Evolutionary conservation across 2,329 filamentous ascomycete genomes (phyloP).

Genomic region (Colletotrichum spinosum): DNA sequence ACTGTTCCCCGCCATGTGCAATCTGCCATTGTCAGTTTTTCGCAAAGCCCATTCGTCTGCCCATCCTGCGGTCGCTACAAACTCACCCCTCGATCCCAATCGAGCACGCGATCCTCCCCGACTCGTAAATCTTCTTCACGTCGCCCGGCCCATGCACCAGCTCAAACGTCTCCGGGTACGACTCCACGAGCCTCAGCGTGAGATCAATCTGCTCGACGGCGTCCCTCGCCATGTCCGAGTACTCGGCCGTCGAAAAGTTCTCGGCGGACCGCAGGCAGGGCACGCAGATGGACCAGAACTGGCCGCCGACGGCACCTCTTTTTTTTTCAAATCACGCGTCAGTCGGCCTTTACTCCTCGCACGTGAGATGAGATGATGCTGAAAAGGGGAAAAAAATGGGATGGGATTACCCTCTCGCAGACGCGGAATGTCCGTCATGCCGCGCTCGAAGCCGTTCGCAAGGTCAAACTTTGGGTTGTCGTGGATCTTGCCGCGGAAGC

Average conservation of each 20-base stretch:
- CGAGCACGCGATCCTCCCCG: slow-evolving; percentile 47
- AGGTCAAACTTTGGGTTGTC: slow-evolving; percentile 48
- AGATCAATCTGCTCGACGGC: slow-evolving; percentile 41
- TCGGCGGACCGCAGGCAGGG: slow-evolving; percentile 42
- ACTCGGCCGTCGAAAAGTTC: slow-evolving; percentile 41
- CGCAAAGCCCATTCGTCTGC: background rate
- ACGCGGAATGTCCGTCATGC: slow-evolving; percentile 46
- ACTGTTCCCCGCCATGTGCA: slow-evolving; percentile 48
- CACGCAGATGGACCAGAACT: slow-evolving; percentile 46
- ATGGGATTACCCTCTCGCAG: slow-evolving; percentile 36
- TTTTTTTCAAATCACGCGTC: too few species aligned
- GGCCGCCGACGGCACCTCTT: slow-evolving; percentile 43
- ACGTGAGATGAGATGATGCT: too few species aligned
- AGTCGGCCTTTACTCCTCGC: too few species aligned
- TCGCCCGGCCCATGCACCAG: slow-evolving; percentile 43
- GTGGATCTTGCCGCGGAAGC: slow-evolving; percentile 46
- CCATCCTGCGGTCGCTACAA: background rate
- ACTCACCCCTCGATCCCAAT: slow-evolving; percentile 49
- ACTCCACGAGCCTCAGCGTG: slow-evolving; percentile 41
- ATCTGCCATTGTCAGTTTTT: background rate
- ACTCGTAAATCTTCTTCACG: slow-evolving; percentile 43
- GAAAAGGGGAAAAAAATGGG: too few species aligned
- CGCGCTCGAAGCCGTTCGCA: slow-evolving; percentile 45
- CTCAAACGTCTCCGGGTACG: slow-evolving; percentile 41
- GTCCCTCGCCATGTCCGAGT: slow-evolving; percentile 39